phyloP scores from a whole-genome alignment of 345 rosid species.

The Moringa oleifera region DNA sequence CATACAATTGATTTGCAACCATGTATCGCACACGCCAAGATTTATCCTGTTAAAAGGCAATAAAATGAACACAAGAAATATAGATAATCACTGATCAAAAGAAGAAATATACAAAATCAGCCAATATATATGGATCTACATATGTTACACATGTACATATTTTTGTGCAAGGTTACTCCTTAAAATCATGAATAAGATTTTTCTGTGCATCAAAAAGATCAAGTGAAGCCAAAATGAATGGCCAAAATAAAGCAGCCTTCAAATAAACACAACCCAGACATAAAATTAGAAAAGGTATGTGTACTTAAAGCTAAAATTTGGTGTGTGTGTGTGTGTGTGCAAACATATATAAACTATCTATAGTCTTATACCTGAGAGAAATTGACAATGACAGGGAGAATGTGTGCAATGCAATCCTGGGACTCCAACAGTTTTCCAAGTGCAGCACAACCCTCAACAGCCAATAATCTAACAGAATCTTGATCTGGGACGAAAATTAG shows the following conservation, averaged over 20 bases:
- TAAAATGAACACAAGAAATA: background rate
- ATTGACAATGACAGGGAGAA: constrained; percentile 72
- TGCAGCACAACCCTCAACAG: constrained; percentile 78
- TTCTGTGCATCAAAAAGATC: background rate
- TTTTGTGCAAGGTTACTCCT: background rate
- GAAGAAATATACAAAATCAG: background rate
- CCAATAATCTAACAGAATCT: constrained; percentile 74
- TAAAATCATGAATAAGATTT: background rate
- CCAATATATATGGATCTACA: background rate
- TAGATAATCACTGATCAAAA: background rate
- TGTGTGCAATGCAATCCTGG: constrained; percentile 63
- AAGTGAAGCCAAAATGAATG: background rate
- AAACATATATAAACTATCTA: background rate
- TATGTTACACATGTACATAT: background rate
- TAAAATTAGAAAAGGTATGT: background rate
- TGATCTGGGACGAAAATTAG: constrained; percentile 43
- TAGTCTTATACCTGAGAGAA: constrained; percentile 64
- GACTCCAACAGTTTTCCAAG: constrained; percentile 76
- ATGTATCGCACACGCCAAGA: constrained; percentile 98
- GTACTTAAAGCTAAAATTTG: too few relatives aligned
- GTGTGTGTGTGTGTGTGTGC: too few relatives aligned
- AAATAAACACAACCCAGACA: background rate
- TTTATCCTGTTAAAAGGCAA: constrained; percentile 57
- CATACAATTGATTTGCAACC: constrained; percentile 96
- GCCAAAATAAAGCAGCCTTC: background rate